Percentiles rank a stretch among this genome's conserved stretches.
These are phyloP conservation scores for Talaromyces atroroseus DNA, from an alignment of 2,329 filamentous ascomycete species.

Conservation along the genomic window DNA sequence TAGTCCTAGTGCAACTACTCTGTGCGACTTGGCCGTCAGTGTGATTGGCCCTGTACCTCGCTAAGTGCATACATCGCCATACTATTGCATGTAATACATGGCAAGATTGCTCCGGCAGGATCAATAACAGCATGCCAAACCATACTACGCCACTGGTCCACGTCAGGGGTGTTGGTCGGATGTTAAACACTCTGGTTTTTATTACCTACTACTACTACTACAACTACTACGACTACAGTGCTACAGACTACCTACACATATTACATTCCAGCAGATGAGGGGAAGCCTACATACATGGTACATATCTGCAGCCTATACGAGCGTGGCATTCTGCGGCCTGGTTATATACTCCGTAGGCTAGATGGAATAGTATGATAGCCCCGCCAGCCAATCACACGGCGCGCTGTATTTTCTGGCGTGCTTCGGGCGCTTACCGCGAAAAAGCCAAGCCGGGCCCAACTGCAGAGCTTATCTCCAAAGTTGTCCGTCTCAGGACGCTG, in stretches of 20 bases:
- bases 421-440: constrained; percentile 7
- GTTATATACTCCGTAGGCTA: too few relatives aligned
- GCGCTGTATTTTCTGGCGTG: background rate
- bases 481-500: background rate
- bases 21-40: background rate
- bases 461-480: background rate
- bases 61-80: background rate
- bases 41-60: background rate
- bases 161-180: background rate
- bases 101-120: too few relatives aligned
- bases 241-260: background rate
- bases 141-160: background rate
- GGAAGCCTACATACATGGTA: background rate
- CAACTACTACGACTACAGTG: too few relatives aligned
- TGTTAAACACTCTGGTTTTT: too few relatives aligned
- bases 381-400: too few relatives aligned
- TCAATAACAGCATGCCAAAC: background rate
- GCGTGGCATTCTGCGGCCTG: too few relatives aligned
- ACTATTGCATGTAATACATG: too few relatives aligned
- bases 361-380: too few relatives aligned
- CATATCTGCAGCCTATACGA: background rate
- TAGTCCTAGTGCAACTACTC: background rate
- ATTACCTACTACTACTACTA: too few relatives aligned
- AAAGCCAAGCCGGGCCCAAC: background rate
- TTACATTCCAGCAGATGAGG: background rate